phyloP scores from a whole-genome alignment of 2,329 filamentous ascomycete species.

The Penicillium freii region DNA sequence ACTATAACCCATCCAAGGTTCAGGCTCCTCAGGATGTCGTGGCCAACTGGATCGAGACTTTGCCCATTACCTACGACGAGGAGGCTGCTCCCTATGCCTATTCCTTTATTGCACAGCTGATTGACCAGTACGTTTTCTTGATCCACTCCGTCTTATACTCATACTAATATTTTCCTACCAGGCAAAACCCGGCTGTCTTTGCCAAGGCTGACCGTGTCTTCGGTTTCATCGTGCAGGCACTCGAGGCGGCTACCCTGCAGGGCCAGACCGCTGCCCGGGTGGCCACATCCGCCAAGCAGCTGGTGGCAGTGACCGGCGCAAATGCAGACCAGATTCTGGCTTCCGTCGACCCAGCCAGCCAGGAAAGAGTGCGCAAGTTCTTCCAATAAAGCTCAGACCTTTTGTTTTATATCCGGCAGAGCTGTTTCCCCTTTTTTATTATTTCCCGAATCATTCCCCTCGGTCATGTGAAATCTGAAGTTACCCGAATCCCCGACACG shows the following conservation, averaged over 20 bases:
- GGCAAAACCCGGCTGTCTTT: slow-evolving; percentile 80
- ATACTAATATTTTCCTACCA: slow-evolving; percentile 40
- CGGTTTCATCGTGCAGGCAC: slow-evolving; percentile 77
- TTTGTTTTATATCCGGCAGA: slow-evolving; percentile 23
- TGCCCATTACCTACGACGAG: slow-evolving; percentile 92
- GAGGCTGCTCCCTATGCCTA: slow-evolving; percentile 97
- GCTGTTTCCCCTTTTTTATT: slow-evolving; percentile 13
- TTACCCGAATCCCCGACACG: slow-evolving; percentile 22
- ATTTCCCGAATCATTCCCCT: slow-evolving; percentile 21
- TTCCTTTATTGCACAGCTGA: slow-evolving; percentile 83
- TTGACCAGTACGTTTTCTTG: slow-evolving; percentile 75
- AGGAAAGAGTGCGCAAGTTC: slow-evolving; percentile 74
- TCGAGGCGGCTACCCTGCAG: slow-evolving; percentile 86
- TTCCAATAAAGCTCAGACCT: slow-evolving; percentile 58
- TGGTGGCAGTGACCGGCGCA: slow-evolving; percentile 70
- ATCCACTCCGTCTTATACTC: not conserved
- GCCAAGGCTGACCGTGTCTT: slow-evolving; percentile 79
- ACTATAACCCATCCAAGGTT: slow-evolving; percentile 79
- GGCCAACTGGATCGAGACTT: slow-evolving; percentile 82
- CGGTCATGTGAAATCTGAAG: slow-evolving; percentile 27
- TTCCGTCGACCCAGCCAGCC: slow-evolving; percentile 74
- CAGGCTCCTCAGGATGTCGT: slow-evolving; percentile 73
- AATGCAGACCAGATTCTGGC: slow-evolving; percentile 74
- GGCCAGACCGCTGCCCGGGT: slow-evolving; percentile 78
- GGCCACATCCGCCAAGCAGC: slow-evolving; percentile 71